Conservation (phyloP, 805 yeast genomes). For the Schwanniomyces sp. region DNA sequence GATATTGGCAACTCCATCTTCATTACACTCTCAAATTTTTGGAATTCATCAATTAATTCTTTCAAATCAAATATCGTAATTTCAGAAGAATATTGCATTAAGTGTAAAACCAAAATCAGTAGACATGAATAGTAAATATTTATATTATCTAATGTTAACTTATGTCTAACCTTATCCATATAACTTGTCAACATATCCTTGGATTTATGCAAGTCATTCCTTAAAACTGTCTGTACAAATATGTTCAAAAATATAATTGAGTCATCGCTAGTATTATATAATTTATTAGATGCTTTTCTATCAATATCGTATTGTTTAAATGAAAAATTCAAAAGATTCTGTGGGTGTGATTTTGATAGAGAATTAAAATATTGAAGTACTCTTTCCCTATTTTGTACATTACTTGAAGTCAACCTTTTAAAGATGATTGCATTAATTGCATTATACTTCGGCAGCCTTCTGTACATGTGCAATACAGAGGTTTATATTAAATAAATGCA, state of each 20-base stretch:
- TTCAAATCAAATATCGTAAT: constrained; percentile 8
- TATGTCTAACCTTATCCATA: constrained; percentile 3
- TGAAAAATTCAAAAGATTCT: constrained; percentile 2
- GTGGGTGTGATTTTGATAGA: neutral
- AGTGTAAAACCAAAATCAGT: constrained; percentile 8
- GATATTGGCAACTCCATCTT: neutral
- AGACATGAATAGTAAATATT: constrained; percentile 14
- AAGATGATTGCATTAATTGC: neutral
- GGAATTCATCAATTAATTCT: neutral
- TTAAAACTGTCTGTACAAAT: constrained; percentile 13
- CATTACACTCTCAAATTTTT: neutral
- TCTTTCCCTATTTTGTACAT: neutral
- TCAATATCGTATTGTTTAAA: neutral
- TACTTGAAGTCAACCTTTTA: neutral
- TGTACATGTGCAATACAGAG: neutral
- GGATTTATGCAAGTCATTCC: constrained; percentile 11
- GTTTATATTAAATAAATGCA: neutral
- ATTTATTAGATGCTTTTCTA: neutral
- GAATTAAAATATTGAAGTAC: neutral
- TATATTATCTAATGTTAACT: constrained; percentile 2
- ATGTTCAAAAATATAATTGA: constrained; percentile 11
- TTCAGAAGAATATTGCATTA: neutral
- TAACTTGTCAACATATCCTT: constrained; percentile 7
- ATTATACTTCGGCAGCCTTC: neutral
- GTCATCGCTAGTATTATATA: constrained; percentile 4